Evolutionary conservation across 2,329 filamentous ascomycete species (phyloP).

Genomic region (Malbranchea cinnamomea): DNA sequence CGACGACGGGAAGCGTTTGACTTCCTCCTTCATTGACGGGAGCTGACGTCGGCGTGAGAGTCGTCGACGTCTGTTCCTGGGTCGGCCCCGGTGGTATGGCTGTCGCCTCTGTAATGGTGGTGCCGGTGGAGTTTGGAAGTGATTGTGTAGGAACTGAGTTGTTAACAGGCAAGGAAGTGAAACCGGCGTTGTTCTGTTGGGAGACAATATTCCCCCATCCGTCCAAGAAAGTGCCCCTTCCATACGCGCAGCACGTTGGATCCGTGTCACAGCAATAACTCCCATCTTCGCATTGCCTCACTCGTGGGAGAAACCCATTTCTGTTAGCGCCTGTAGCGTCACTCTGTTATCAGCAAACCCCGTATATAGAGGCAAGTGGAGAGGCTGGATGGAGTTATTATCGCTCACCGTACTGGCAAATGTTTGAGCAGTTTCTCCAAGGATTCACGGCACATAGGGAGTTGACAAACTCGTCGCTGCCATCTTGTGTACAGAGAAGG

Average conservation of each 20-base stretch:
- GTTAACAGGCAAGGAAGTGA: no score
- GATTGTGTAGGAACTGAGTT: no score
- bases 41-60: no score
- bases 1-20: slow-evolving; percentile 2
- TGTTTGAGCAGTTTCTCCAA: slow-evolving; percentile 7
- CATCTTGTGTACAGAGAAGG: slow-evolving; percentile 6
- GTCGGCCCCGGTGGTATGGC: no score
- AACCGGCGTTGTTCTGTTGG: not conserved
- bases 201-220: slow-evolving; percentile 5
- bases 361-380: no score
- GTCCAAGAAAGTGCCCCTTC: slow-evolving; percentile 2
- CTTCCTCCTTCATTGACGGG: no score
- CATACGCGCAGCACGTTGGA: slow-evolving; percentile 3
- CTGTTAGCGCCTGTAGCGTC: slow-evolving; percentile 1
- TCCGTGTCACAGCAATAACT: slow-evolving; percentile 7
- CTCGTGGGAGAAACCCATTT: slow-evolving; percentile 3
- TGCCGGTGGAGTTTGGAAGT: no score
- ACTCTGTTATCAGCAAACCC: no score
- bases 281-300: slow-evolving; percentile 4
- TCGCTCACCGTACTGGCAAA: slow-evolving; percentile 7
- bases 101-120: no score
- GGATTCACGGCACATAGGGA: slow-evolving; percentile 6
- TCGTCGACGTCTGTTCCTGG: no score
- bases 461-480: slow-evolving; percentile 6
- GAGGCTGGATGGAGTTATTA: no score